These are phyloP conservation scores for Yamadazyma sp. DNA, from an alignment of 1,139 yeast genomes.

Conservation along the genomic window DNA sequence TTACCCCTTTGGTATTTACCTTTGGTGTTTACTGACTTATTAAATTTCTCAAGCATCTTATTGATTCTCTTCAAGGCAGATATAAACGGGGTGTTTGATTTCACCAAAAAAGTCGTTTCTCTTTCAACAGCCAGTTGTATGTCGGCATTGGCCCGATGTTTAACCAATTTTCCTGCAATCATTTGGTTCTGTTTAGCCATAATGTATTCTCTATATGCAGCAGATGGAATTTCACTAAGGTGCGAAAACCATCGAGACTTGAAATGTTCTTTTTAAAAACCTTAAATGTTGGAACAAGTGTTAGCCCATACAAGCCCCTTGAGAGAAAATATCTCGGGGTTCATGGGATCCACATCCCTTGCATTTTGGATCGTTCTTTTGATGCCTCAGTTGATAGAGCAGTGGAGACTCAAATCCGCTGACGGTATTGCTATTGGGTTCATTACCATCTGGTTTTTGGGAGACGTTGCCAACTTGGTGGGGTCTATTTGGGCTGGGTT, in stretches of 20 bases:
- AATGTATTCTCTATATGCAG: neutral
- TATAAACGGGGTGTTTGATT: constrained; percentile 59
- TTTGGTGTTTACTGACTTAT: constrained; percentile 25
- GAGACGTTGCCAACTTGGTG: constrained; percentile 65
- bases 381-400: constrained; percentile 78
- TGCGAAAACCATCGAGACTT: neutral
- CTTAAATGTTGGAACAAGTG: neutral
- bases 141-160: constrained; percentile 44
- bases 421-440: constrained; percentile 78
- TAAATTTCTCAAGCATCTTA: constrained; percentile 43
- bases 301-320: constrained; percentile 15
- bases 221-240: neutral
- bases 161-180: constrained; percentile 34
- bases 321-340: constrained; percentile 52
- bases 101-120: constrained; percentile 54
- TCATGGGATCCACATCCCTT: constrained; percentile 66
- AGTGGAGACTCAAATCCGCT: constrained; percentile 75
- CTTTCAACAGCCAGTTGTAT: constrained; percentile 32
- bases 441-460: constrained; percentile 68
- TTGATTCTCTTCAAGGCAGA: constrained; percentile 60
- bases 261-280: neutral
- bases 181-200: neutral
- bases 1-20: constrained; percentile 35
- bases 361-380: constrained; percentile 83
- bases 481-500: constrained; percentile 75